Base-by-base conservation (phyloP, 75 land plant genomes). In the Cunninghamia lanceolata region DNA sequence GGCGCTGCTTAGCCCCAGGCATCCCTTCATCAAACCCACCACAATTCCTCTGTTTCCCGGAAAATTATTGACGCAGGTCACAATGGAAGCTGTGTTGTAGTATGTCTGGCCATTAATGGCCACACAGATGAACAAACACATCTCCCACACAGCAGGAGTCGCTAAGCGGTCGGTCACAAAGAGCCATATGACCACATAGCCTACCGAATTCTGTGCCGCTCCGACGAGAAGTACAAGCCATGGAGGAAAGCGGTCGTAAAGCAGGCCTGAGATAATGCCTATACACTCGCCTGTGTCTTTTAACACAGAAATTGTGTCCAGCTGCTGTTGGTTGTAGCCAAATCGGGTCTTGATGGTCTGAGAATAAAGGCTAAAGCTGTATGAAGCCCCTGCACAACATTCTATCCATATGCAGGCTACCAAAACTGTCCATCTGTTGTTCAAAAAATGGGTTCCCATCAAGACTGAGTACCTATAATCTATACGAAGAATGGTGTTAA, bases 281-380 rank as follows among this genome's bases (percentile, higher is more conserved):
- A 89, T 19, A 40, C 89, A 75, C 4, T 66, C 81, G 38, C 88
- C 88, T 56, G 87, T 15, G 88, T 87, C 90, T 83, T 89, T 89
- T 40, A 89, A 89, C 66, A 84, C 73, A 1, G 83, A 90, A 16
- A 89, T 84, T 8, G 86, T 30, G 53, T 88, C 77, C 32, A 89
- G 43, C 19, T 40, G 30, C 82, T 88, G 28, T 45, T 89, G 90
- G 87, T 88, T 63, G 81, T 84, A 89, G 34, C 45, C 32, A 21
- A 89, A 87, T 15, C 79, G 82, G n/a, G 82, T 4, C 50, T 89
- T 89, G 59, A 89, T 50, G 16, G 86, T 80, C 3, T 76, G 76
- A 21, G 90, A 89, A 80, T 89, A 89, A 30, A 89, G 14, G 53
- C 90, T 90, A n/a, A 88, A 89, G 46, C 75, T 81, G 90, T 88